Conservation (phyloP, 345 rosid species). For the Turnera subulata region DNA sequence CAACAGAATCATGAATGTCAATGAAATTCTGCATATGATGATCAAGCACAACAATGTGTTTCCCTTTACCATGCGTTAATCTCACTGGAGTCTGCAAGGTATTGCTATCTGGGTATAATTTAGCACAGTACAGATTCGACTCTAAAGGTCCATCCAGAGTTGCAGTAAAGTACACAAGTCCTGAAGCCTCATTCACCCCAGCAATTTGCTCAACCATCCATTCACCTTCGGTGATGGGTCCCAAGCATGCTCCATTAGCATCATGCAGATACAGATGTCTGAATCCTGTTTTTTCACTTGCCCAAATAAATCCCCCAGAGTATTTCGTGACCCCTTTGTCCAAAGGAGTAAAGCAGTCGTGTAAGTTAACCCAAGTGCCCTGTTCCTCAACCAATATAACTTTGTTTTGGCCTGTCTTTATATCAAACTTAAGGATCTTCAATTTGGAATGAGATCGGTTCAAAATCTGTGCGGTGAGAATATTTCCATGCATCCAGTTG, state of each 20-base stretch:
- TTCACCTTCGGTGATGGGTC: constrained; percentile 78
- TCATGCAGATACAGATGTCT: constrained; percentile 86
- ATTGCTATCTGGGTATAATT: constrained; percentile 38
- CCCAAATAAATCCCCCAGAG: constrained; percentile 92
- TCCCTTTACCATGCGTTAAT: constrained; percentile 80
- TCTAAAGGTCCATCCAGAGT: constrained; percentile 79
- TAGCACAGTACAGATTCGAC: constrained; percentile 62
- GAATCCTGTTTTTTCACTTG: constrained; percentile 85
- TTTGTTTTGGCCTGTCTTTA: constrained; percentile 61
- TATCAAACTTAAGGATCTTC: constrained; percentile 63
- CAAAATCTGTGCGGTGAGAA: constrained; percentile 67
- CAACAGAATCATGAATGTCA: constrained; percentile 81
- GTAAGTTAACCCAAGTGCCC: constrained; percentile 74
- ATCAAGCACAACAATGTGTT: constrained; percentile 75
- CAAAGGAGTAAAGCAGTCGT: constrained; percentile 84
- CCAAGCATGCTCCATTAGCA: constrained; percentile 63
- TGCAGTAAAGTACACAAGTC: constrained; percentile 72
- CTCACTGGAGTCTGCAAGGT: constrained; percentile 46
- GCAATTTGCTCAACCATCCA: constrained; percentile 94
- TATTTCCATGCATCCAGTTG: constrained; percentile 76
- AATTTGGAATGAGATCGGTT: constrained; percentile 67
- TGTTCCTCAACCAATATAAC: constrained; percentile 63
- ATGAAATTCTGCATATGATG: constrained; percentile 78
- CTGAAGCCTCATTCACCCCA: constrained; percentile 68
- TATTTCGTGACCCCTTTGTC: constrained; percentile 47